Base-by-base conservation (phyloP, 345 rosid species). In the Dipteronia sinensis region DNA sequence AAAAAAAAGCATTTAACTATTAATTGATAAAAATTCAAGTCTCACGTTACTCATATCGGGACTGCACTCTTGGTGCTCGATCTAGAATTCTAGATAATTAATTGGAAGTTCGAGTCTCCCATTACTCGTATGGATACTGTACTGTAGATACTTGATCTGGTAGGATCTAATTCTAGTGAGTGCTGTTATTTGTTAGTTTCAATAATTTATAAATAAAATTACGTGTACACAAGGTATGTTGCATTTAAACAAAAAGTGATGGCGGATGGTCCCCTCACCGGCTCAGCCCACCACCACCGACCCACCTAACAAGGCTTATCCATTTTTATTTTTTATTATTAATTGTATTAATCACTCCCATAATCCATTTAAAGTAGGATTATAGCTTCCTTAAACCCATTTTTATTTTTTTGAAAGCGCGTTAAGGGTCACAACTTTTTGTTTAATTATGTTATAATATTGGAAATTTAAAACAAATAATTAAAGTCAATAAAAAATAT, bases 241-340 rank as follows among this genome's bases (percentile, higher is more conserved):
- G 58, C 44, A 38, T 67, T 65, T 75, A 20, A 29, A 20, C 51
- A 20, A n/a, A 59, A 42, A 66, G 8, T 11, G 22, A 1, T 8
- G 53, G 10, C 1, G 15, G 12, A 27, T 51, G 78, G 55, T 40
- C 72, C 72, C 78, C 12, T 13, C 27, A 10, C 2, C 7, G 42
- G 71, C n/a, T 20, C 49, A 16, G 4, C 29, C 71, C 29, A 47
- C 49, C 31, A 6, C 46, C 34, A 16, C 56, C 66, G 66, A 55
- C 72, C n/a, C 6, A 76, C 72, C 65, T 22, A 76, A 67, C 72
- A 65, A 12, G 22, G 8, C 34, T 19, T 51, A 66, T 66, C 72
- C 29, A 19, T 64, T 46, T 27, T 10, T 16, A 55, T 55, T 15
- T 55, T 19, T 19, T 56, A 12, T 12, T 15, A 3, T 56, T 58